Base-by-base conservation (phyloP, 1,284 basidiomycete species). In the Earliella scabrosa region DNA sequence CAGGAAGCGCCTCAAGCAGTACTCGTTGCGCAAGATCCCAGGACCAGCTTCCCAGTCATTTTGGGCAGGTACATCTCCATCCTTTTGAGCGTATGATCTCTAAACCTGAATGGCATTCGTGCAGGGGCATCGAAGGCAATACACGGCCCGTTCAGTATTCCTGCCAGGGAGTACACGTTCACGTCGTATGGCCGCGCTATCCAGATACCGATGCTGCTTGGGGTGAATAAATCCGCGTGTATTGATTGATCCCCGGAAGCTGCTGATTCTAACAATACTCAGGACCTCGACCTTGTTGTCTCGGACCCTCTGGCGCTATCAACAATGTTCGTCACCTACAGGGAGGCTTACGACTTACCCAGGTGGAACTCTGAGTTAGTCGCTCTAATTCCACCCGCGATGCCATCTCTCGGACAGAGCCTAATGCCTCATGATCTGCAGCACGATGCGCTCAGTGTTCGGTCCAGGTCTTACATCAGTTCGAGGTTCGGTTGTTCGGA, bases 301-400 rank as follows among this genome's bases (percentile, higher is more conserved):
- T 55, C 53, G 8, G 53, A 55, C 23, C 53, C 53, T 24, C 35
- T 50, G 10, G 53, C 53, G 6, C 14, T 55, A 26, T 27, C 40
- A 7, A 40, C 53, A 8, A 50, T 55, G 35, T 39, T 55, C 21
- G 43, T 45, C 2, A 50, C 36, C 27, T 50, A 55, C 23, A 47
- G 53, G 16, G 53, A 55, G 10, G 39, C 36, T 2, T 55, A 29
- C 32, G 53, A 55, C 10, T 2, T 45, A 10, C 46, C 53, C 2
- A 41, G 26, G 18, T 50, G 40, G 35, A 45, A 23, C 41, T 32
- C 43, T 39, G 20, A 45, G 53, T 50, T 13, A 4, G 16, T 10
- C 4, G 5, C n/a, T n/a, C n/a, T n/a, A n/a, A n/a, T n/a, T n/a
- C n/a, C n/a, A n/a, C n/a, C n/a, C n/a, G n/a, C n/a, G n/a, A n/a